Evolutionary conservation across 257 asterid genomes (phyloP).

Genomic region (Plantago elongata): DNA sequence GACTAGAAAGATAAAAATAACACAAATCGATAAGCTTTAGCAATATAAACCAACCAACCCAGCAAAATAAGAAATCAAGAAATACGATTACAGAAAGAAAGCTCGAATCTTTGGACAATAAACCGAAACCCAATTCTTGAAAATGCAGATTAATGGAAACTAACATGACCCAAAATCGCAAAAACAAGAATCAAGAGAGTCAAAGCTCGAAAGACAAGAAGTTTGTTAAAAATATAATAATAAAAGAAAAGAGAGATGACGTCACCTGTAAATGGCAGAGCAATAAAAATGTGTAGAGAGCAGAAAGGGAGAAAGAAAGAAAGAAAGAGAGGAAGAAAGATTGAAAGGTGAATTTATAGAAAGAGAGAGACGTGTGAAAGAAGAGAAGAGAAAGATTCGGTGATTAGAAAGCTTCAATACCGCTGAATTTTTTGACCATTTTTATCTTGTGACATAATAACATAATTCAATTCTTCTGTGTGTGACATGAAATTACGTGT

Average conservation of each 20-base stretch:
- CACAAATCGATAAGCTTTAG: too few species aligned
- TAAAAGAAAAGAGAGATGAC: constrained; percentile 20
- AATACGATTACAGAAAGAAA: too few species aligned
- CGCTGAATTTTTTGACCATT: constrained; percentile 8
- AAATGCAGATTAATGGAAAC: constrained; percentile 23
- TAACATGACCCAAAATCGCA: constrained; percentile 23
- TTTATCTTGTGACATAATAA: not conserved
- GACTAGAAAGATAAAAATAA: not conserved
- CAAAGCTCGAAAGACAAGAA: constrained; percentile 39
- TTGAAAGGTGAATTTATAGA: constrained; percentile 7
- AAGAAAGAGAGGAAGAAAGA: not conserved
- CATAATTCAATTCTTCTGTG: not conserved
- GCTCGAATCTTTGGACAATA: not conserved
- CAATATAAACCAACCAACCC: constrained; percentile 11
- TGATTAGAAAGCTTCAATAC: constrained; percentile 3
- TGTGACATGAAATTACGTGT: not conserved
- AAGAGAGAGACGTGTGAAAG: constrained; percentile 8
- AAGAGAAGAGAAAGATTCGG: not conserved
- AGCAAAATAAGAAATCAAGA: not conserved
- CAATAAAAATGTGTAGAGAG: not conserved
- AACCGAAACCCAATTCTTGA: constrained; percentile 2
- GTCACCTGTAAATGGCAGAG: constrained; percentile 29
- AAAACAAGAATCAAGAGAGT: constrained; percentile 23
- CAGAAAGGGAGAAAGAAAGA: not conserved
- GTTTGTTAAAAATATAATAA: not conserved